Evolutionary conservation across 345 rosid species (phyloP), one percentile per base, ranked within the genome.

Genomic region (Erucastrum elatum): DNA sequence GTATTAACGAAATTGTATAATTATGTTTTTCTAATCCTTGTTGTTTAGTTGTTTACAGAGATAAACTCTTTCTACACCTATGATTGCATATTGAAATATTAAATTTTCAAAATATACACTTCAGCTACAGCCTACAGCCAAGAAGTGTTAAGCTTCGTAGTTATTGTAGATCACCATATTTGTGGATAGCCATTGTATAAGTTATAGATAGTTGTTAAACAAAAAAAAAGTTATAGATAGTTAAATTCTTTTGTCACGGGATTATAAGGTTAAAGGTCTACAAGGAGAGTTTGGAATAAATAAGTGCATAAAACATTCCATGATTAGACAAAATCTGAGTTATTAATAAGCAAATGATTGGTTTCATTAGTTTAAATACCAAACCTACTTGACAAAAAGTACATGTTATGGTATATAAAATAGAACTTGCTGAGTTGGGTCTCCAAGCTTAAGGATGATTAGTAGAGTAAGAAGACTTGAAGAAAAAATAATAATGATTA

Each of bases 291-390:
- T 26, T 60, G 15, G 64, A 60, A 60, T 58, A 12, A 60, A 13
- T 27, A 51, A n/a, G 13, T 58, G 63, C 9, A 30, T 62, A 30
- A 63, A 4, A 61, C 53, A 70, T 25, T 67, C 25, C 6, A 78
- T 66, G 77, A 72, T 59, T 73, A 66, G 12, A 79, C 44, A n/a
- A 61, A 79, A 74, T 34, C 65, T 68, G 13, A 29, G 26, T 66
- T 10, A 29, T 62, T 62, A 62, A 17, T 27, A 35, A 74, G 61
- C 78, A 74, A 61, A 74, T 79, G 82, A 79, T 79, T 79, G 75
- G 71, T 74, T 67, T 31, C 58, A 66, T 66, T 62, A 66, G n/a
- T 66, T 17, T 44, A 73, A 27, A 10, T 33, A 6, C n/a, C 69
- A 74, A 64, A 63, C 21, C 39, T 64, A 49, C 4, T 33, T 74